These are phyloP conservation scores for Trichoderma gracile DNA, from an alignment of 2,329 filamentous ascomycete species.

Conservation along the genomic window DNA sequence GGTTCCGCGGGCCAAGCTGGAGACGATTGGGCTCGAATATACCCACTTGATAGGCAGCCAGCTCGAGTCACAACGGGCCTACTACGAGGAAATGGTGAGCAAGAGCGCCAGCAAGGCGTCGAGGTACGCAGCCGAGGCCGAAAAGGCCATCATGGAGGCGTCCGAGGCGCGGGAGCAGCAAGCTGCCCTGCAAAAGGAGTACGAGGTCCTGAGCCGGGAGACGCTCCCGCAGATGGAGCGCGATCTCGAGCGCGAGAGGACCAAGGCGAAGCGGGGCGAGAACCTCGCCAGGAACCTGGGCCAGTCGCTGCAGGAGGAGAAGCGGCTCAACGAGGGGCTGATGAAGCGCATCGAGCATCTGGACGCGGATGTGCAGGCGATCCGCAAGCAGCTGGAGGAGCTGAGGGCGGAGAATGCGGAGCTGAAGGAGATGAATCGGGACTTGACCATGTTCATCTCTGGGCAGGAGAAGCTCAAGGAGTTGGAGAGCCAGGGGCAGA, in stretches of 20 bases:
- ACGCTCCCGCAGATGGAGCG: slow-evolving; percentile 70
- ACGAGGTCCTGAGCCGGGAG: slow-evolving; percentile 51
- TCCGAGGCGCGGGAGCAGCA: slow-evolving; percentile 54
- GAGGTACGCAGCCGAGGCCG: slow-evolving; percentile 67
- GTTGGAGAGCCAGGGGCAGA: slow-evolving; percentile 60
- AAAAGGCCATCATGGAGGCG: slow-evolving; percentile 57
- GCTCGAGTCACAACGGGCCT: slow-evolving; percentile 86
- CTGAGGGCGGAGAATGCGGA: slow-evolving; percentile 67
- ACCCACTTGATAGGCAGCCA: slow-evolving; percentile 91
- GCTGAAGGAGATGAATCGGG: slow-evolving; percentile 81
- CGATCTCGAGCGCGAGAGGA: slow-evolving; percentile 67
- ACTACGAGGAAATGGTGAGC: slow-evolving; percentile 90
- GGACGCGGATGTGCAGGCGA: slow-evolving; percentile 59
- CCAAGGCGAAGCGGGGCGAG: slow-evolving; percentile 69
- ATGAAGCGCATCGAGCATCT: slow-evolving; percentile 79
- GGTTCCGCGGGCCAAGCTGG: slow-evolving; percentile 67
- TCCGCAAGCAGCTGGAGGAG: slow-evolving; percentile 58
- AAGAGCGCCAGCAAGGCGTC: slow-evolving; percentile 88
- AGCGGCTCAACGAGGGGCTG: slow-evolving; percentile 76
- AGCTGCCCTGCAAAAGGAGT: slow-evolving; percentile 48
- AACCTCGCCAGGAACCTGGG: slow-evolving; percentile 74
- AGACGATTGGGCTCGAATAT: slow-evolving; percentile 88
- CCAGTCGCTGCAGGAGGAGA: slow-evolving; percentile 81
- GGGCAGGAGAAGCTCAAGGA: slow-evolving; percentile 78
- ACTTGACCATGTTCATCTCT: slow-evolving; percentile 84